Evolutionary conservation across 2,329 filamentous ascomycete genomes (phyloP).

Genomic region (Claviceps monticola): DNA sequence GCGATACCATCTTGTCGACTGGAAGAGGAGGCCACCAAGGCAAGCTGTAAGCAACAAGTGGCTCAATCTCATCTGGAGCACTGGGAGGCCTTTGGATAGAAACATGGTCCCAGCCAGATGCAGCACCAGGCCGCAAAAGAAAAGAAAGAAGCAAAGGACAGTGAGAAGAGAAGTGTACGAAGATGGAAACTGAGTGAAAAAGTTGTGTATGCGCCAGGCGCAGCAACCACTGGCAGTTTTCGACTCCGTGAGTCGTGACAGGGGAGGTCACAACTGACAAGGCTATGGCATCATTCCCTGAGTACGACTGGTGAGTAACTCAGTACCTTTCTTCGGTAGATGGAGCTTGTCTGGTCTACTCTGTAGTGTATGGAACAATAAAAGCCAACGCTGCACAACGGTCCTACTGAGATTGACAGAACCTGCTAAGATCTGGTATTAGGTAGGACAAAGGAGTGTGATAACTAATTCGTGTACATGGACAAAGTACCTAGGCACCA

Average conservation of each 20-base stretch:
- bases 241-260: not conserved
- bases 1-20: slow-evolving; percentile 9
- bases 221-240: not conserved
- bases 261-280: not conserved
- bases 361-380: not conserved
- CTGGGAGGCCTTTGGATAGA: slow-evolving; percentile 12
- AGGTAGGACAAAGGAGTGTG: not conserved
- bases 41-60: slow-evolving; percentile 11
- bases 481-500: not conserved
- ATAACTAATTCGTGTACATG: not conserved
- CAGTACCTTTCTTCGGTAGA: not conserved
- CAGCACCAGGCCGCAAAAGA: slow-evolving; percentile 5
- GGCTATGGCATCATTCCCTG: not conserved
- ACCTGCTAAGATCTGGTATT: not conserved
- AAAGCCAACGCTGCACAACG: slow-evolving; percentile 1
- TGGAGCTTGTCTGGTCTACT: not conserved
- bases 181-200: not conserved
- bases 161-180: not conserved
- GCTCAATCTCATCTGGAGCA: slow-evolving; percentile 11
- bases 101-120: slow-evolving; percentile 12
- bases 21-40: slow-evolving; percentile 16
- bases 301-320: not conserved
- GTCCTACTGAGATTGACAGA: not conserved
- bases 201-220: not conserved
- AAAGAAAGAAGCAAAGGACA: not conserved